Evolutionary conservation across 75 land plant genomes (phyloP), one percentile per base, ranked within the genome.

Genomic region (Pinus tabuliformis): DNA sequence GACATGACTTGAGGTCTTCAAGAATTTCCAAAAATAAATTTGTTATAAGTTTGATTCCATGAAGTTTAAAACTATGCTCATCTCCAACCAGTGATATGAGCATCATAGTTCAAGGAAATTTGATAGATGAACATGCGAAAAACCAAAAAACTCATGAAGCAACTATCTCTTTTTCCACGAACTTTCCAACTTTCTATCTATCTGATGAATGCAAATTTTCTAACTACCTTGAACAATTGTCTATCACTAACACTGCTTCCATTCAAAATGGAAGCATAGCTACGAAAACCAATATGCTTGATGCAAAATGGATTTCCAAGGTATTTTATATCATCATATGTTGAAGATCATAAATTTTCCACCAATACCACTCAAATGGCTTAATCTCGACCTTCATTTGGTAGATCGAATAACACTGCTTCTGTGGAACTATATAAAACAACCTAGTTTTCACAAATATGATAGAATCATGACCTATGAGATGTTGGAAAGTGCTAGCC

Each of bases 1-100:
- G 77, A 22, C 75, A 76, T 45, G 76, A 59, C 71, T 64, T 20
- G 49, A 28, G 45, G 30, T 7, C 30, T 73, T 73, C 36, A 52
- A 20, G 13, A 28, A 21, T 14, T 14, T 16, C n/a, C 20, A 73
- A 73, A 21, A 73, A 4, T 24, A 52, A 73, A 24, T 15, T 12
- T 52, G 16, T 49, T 20, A 49, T 26, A 26, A 39, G 15, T 13
- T 49, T 58, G 18, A 7, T 56, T 2, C 4, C 15, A 52, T 5
- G 14, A 14, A 28, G 24, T 24, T 21, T 17, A 52, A 49, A 49
- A 73, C 45, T 18, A 22, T 49, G 58, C 12, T n/a, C 26, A 24
- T 54, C 28, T 28, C 58, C 8, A 15, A 20, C 62, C 22, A 60
- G 22, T 60, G 62, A 20, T 39, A 74, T 18, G 28, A 12, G 16